Evolutionary conservation across 345 rosid genomes (phyloP), one percentile per base, ranked within the genome.

Genomic region (Trapa incisa): DNA sequence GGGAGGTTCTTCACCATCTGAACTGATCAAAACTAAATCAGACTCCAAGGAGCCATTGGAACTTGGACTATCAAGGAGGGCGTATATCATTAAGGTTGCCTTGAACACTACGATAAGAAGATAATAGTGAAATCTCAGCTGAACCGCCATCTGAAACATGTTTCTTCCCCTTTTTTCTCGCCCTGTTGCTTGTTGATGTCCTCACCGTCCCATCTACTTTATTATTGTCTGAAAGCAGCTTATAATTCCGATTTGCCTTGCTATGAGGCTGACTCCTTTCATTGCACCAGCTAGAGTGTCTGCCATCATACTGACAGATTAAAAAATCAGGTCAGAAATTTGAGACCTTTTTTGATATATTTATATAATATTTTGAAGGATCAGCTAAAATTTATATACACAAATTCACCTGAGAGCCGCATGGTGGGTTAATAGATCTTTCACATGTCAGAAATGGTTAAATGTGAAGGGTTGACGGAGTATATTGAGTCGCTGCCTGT

Each of bases 151-250:
- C 68, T 67, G 64, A 37, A 15, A 70, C 61, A 73, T 56, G 58
- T 60, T 71, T 80, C 68, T 72, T 78, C 69, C 77, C 79, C 71
- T 76, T 84, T 79, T 65, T 84, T 71, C 76, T 78, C 48, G 74
- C 66, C 68, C 77, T 77, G 68, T 68, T 79, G 67, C 67, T 76
- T 7, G 67, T 75, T 66, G 41, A 76, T 72, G 74, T 75, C 71
- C 67, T 74, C 0, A 12, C 66, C 29, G 56, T 33, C 62, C 73
- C 71, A 11, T 79, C 73, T 39, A 60, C 64, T 47, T 76, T 65
- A 65, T 71, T 57, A 47, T 61, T 22, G 29, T 22, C 65, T 37
- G 72, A 64, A 38, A 53, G 35, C 37, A 33, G 1, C 32, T 32
- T 35, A 58, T 38, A 58, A 58, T 73, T 63, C 13, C 42, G 64